phyloP scores from a whole-genome alignment of 75 land plant species.

The Sequoia sempervirens region DNA sequence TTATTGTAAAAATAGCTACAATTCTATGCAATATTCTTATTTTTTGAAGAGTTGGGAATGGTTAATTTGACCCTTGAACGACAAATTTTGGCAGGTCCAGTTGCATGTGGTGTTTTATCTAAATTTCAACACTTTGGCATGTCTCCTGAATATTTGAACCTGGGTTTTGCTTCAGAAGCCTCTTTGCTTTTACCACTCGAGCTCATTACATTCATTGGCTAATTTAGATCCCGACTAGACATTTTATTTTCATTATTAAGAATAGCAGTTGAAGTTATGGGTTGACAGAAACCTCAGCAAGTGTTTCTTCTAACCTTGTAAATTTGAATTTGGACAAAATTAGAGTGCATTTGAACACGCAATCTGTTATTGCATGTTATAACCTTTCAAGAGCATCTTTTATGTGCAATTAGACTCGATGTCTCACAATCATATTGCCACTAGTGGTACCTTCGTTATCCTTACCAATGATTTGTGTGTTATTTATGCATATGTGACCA shows the following conservation, averaged over 20 bases:
- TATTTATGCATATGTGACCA: not conserved
- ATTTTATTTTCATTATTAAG: not conserved
- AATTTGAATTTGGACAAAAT: not conserved
- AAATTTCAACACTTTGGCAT: not conserved
- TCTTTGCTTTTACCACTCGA: not conserved
- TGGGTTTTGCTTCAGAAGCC: not conserved
- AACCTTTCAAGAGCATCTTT: too few species aligned
- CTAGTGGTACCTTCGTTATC: not conserved
- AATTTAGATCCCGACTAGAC: not conserved
- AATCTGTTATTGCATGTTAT: too few species aligned
- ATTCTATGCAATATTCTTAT: too few species aligned
- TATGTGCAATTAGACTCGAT: too few species aligned
- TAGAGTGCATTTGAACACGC: too few species aligned
- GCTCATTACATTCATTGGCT: not conserved
- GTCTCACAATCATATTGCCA: not conserved
- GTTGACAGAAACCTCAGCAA: not conserved
- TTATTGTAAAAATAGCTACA: not conserved
- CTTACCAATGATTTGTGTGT: not conserved
- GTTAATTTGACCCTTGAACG: not conserved
- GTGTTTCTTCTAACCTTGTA: not conserved
- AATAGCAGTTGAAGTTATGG: not conserved
- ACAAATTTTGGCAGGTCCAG: not conserved
- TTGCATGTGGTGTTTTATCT: not conserved
- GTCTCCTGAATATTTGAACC: not conserved
- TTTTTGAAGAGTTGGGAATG: not conserved